Evolutionary conservation across 2,329 filamentous ascomycete genomes (phyloP), one percentile per base, ranked within the genome.

Genomic region (Hirsutella rhossiliensis): DNA sequence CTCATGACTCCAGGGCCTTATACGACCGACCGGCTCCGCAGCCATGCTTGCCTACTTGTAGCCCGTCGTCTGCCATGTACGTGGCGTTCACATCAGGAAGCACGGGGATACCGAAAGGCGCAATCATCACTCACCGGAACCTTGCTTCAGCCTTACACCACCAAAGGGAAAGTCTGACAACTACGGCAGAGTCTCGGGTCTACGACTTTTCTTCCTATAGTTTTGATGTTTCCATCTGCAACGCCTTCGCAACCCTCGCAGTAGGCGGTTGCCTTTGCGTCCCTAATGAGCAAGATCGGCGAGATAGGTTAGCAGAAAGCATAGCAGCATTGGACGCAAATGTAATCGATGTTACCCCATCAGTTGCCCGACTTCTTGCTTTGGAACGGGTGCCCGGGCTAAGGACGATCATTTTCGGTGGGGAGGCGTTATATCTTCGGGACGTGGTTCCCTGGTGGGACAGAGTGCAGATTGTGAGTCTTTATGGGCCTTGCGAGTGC

Each of bases 121-220:
- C 52, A 5, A 31, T 57, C 8, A 45, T 59, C 11, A 48, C 57
- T 34, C 80, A 84, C 52, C 61, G 59, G 0, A 67, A 73, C 2
- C 63, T 80, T 9, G 71, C 72, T 2, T 74, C 75, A 0, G 67
- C 69, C 3, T 67, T 70, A 18, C 47, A 69, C 3, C 65, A 65
- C 1, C 69, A 78, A 51, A 70, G 65, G 0, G 60, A 64, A 3
- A 62, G 64, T 0, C 59, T 76, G 7, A 58, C 65, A 1, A 73
- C 75, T 43, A 65, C 61, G 34, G 56, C 54, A 9, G 56, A 54
- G 1, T 74, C 74, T 7, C 67, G 80, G 3, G 68, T 77, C 5
- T 47, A 78, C 38, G 70, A 75, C 44, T 72, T 72, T 45, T 67
- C 69, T 4, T 65, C 64, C 7, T 72, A 69, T 48, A 68, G 66